These are phyloP conservation scores for Nyssa sinensis DNA, from an alignment of 148 eudicot genomes.

Conservation along the genomic window DNA sequence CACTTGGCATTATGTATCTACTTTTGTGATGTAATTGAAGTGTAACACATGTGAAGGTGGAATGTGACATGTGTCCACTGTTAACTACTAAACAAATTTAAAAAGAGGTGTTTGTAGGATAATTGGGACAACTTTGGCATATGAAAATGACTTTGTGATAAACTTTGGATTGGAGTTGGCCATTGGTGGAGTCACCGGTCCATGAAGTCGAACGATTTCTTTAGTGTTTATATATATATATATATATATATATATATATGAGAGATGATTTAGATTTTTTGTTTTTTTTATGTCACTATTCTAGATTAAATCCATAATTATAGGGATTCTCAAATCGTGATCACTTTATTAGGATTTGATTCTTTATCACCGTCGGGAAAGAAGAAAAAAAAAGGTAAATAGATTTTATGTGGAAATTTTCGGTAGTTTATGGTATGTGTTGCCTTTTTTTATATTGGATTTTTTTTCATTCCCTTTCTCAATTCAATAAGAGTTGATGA, in stretches of 20 bases:
- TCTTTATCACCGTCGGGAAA: too few species aligned
- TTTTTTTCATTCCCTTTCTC: too few species aligned
- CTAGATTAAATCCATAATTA: too few species aligned
- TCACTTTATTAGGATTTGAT: too few species aligned
- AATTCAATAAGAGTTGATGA: too few species aligned
- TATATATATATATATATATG: not conserved
- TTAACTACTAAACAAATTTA: not conserved
- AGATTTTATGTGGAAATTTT: too few species aligned
- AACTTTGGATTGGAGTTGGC: not conserved
- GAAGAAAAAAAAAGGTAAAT: too few species aligned
- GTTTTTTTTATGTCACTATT: not conserved
- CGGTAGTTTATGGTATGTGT: too few species aligned
- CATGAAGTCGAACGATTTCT: too few species aligned
- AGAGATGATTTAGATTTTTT: not conserved
- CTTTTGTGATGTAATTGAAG: constrained; percentile 16
- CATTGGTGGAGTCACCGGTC: not conserved
- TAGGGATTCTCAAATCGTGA: too few species aligned
- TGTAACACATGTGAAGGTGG: constrained; percentile 20
- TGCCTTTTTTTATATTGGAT: too few species aligned
- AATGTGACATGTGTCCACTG: constrained; percentile 12
- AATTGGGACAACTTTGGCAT: not conserved
- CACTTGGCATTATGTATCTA: not conserved
- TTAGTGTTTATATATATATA: not conserved
- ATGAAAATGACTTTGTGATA: constrained; percentile 10
- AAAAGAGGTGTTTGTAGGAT: not conserved